Percentiles rank a stretch among this genome's conserved stretches.
These are phyloP conservation scores for Lentinula raphanica DNA, from an alignment of 768 basidiomycete genomes.

Conservation along the genomic window DNA sequence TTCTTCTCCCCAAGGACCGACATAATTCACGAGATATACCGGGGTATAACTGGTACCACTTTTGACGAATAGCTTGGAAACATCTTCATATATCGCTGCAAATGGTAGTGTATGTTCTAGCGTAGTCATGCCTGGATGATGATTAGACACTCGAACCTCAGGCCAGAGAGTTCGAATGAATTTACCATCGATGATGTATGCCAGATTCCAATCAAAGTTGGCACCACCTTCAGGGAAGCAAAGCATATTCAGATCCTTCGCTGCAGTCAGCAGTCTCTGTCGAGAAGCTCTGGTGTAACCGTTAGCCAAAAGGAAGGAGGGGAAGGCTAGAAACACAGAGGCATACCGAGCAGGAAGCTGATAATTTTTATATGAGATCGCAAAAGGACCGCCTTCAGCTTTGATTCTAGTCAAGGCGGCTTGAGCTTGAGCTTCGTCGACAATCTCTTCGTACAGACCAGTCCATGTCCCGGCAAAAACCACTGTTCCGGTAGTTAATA, in stretches of 20 bases:
- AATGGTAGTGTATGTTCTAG: slow-evolving; percentile 68
- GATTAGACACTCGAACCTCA: neutral
- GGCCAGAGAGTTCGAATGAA: neutral
- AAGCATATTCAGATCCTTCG: slow-evolving; percentile 58
- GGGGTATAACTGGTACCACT: slow-evolving; percentile 73
- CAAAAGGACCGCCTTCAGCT: slow-evolving; percentile 63
- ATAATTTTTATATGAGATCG: slow-evolving; percentile 77
- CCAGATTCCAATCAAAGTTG: slow-evolving; percentile 75
- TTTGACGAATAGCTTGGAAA: slow-evolving; percentile 52
- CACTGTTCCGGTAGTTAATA: slow-evolving; percentile 63
- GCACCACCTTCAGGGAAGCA: slow-evolving; percentile 76
- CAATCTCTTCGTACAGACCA: slow-evolving; percentile 57
- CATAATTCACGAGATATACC: slow-evolving; percentile 76
- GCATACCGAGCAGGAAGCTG: slow-evolving; percentile 62
- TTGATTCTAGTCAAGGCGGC: slow-evolving; percentile 66
- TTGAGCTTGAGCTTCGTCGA: slow-evolving; percentile 52
- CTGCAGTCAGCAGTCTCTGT: slow-evolving; percentile 57
- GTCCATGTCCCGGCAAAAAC: slow-evolving; percentile 51
- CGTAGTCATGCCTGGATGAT: slow-evolving; percentile 74
- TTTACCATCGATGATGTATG: slow-evolving; percentile 70
- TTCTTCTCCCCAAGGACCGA: slow-evolving; percentile 66
- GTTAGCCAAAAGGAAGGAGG: neutral
- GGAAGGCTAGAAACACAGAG: neutral
- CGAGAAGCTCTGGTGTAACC: slow-evolving; percentile 50
- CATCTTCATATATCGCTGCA: slow-evolving; percentile 60